Evolutionary conservation across 495 filamentous ascomycete genomes (phyloP), one percentile per base, ranked within the genome.

Genomic region (Penicillium ochrochloron): DNA sequence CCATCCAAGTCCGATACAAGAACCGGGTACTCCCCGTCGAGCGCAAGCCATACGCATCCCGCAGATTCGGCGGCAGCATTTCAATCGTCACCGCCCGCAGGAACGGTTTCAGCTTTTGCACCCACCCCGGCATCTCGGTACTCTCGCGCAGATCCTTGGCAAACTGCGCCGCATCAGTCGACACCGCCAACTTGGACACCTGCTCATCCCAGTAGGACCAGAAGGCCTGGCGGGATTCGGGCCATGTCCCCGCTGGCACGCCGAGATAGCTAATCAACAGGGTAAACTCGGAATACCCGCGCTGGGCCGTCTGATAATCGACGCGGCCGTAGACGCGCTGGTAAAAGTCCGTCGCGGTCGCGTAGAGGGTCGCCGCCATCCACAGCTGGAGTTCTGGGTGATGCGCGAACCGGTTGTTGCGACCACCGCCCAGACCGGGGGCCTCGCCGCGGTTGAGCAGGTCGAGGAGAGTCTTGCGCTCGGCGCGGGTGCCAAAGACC

Each of bases 181-280:
- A 76, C 12, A 80, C 78, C 5, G 60, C 66, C 46, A 81, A 51
- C 17, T 65, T 50, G 12, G 66, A 52, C 17, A 81, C 64, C 64
- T 79, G 73, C 1, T 72, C 66, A 39, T 80, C 78, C 78, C 78
- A 81, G 62, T 78, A 81, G 15, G 54, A 61, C 78, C 78, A 81
- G 60, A 81, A 81, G 0, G 66, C 73, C 54, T 67, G 62, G 17
- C 77, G 75, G 6, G 71, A 65, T 4, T 64, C 60, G 14, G 78
- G 78, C 77, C 77, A 80, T 4, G 64, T 67, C 0, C 69, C 75
- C 9, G 70, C 11, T 0, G 77, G 70, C 8, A 78, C 53, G 15
- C 67, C 70, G 17, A 81, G 66, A 27, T 65, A 67, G 39, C 66
- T 65, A 56, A 77, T 62, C 17, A 81, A 54, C n/a, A 73, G 41